These are phyloP conservation scores for Chalaropsis thielavioides DNA, from an alignment of 2,329 filamentous ascomycete species.

Conservation along the genomic window DNA sequence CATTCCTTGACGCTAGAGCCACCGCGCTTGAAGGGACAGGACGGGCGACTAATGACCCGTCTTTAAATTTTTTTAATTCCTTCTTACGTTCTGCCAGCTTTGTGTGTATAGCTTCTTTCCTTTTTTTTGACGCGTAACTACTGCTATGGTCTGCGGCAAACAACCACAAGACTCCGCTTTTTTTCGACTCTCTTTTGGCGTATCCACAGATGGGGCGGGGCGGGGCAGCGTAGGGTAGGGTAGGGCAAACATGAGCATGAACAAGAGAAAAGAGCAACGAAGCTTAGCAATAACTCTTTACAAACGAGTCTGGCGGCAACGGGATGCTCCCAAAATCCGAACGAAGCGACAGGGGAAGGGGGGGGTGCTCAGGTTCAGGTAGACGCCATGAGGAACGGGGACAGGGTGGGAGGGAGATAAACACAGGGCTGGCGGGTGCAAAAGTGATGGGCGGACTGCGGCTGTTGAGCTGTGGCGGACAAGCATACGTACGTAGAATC, in stretches of 20 bases:
- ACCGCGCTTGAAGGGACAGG: neutral
- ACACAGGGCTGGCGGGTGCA: neutral
- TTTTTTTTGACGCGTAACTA: slow-evolving; percentile 4
- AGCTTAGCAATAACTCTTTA: too few species aligned
- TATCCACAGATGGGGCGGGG: too few species aligned
- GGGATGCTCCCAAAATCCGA: neutral
- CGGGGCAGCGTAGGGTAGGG: too few species aligned
- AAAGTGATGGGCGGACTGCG: neutral
- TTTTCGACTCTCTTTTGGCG: neutral
- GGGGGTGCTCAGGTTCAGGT: neutral
- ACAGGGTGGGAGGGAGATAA: neutral
- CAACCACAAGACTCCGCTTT: neutral
- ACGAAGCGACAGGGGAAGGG: neutral
- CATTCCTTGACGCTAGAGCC: neutral
- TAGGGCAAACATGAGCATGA: too few species aligned
- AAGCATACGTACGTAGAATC: too few species aligned
- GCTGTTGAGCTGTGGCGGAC: too few species aligned
- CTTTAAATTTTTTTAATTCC: neutral
- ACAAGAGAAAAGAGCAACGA: too few species aligned
- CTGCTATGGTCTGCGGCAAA: neutral
- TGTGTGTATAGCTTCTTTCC: neutral
- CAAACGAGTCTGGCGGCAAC: neutral
- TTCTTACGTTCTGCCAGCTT: neutral
- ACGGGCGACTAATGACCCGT: neutral
- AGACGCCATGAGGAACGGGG: neutral